Conservation (phyloP, 1,139 yeast genomes). For the Hemisphaericaspora lyxosophila region DNA sequence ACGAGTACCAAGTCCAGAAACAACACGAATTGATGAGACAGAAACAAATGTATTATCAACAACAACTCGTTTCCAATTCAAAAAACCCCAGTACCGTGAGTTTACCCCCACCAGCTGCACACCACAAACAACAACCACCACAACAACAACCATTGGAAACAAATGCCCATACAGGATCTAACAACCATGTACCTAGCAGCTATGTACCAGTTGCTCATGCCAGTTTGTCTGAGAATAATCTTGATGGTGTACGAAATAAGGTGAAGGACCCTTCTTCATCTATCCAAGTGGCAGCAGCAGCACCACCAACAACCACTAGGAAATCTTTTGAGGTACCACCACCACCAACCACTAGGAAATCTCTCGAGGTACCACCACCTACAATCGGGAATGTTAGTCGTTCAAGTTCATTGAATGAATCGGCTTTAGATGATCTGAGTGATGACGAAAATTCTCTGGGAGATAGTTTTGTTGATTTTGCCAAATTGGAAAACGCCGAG, state of each 20-base stretch:
- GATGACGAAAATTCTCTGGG: constrained; percentile 4
- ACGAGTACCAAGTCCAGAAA: constrained; percentile 43
- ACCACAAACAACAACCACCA: background rate
- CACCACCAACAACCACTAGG: constrained; percentile 1
- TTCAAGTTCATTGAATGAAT: background rate
- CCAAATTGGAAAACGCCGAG: constrained; percentile 41
- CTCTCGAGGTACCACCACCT: background rate
- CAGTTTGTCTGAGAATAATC: constrained; percentile 6
- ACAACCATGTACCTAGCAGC: background rate
- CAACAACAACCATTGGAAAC: background rate
- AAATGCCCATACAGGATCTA: background rate
- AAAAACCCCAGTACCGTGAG: constrained; percentile 11
- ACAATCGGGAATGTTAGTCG: background rate
- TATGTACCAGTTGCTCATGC: constrained; percentile 2
- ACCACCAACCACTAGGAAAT: background rate
- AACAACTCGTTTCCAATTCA: constrained; percentile 20
- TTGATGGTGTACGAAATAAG: constrained; percentile 4
- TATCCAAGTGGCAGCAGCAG: background rate
- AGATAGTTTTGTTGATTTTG: constrained; percentile 29
- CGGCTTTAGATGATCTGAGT: constrained; percentile 2
- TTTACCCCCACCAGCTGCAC: constrained; percentile 3
- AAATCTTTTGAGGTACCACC: background rate
- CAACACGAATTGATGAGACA: constrained; percentile 38
- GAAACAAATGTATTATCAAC: constrained; percentile 37
- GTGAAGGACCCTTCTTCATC: background rate